A percentile compares a stretch with the other conserved stretches of the same genome.
These are phyloP conservation scores for Chlamydomonas sp. DNA, from an alignment of 139 green algal genomes.

Conservation along the genomic window DNA sequence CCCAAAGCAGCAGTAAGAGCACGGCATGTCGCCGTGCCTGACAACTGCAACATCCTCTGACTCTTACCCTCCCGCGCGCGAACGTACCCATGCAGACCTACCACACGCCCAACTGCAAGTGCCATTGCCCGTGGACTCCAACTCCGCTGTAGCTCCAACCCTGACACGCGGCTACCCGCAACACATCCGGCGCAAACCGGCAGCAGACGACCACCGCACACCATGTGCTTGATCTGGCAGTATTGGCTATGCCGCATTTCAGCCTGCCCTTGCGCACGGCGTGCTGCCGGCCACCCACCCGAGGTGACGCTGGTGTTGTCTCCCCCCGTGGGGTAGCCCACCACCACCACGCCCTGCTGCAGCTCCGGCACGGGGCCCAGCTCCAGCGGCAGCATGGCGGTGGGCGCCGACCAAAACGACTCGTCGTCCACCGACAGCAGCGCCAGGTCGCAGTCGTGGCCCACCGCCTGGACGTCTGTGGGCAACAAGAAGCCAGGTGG, in stretches of 20 bases:
- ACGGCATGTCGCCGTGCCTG: too few relatives aligned
- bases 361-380: conserved; percentile 66
- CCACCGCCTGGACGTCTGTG: conserved; percentile 73
- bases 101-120: too few relatives aligned
- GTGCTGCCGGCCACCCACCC: not conserved
- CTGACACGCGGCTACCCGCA: too few relatives aligned
- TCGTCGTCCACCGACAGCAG: conserved; percentile 69
- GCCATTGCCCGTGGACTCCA: too few relatives aligned
- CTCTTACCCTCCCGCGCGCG: too few relatives aligned
- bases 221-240: not conserved
- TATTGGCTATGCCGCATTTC: not conserved
- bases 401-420: conserved; percentile 60
- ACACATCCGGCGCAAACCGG: too few relatives aligned
- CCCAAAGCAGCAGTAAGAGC: too few relatives aligned
- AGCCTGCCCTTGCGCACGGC: too few relatives aligned
- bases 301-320: conserved; percentile 71
- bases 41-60: too few relatives aligned
- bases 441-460: conserved; percentile 77
- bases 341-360: conserved; percentile 58
- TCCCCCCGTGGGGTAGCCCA: conserved; percentile 68
- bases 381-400: conserved; percentile 60
- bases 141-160: too few relatives aligned
- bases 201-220: not conserved
- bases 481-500: conserved; percentile 7
- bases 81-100: too few relatives aligned